Base-by-base conservation (phyloP, 768 basidiomycete genomes). In the Royoungia palumana region DNA sequence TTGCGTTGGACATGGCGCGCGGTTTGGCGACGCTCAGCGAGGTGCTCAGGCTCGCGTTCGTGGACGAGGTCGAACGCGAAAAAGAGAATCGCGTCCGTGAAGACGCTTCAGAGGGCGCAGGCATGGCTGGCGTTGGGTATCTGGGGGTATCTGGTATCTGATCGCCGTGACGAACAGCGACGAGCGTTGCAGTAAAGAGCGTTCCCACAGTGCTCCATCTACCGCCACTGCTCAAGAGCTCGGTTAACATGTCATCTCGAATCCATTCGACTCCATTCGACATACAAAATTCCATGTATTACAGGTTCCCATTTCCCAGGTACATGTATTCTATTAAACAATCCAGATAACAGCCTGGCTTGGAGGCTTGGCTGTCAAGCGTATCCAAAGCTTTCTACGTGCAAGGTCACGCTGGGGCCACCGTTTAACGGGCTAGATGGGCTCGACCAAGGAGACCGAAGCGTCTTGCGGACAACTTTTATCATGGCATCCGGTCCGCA, bases 81-180 rank as follows among this genome's bases (percentile, higher is more conserved):
- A 81, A 63, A 6, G 64, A 68, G 34, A 47, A 27, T 22, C 65
- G 60, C 25, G 61, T 51, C 35, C 80, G 81, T 46, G 76, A 71
- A 34, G 81, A 80, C 14, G 79, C 62, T 53, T 82, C 81, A 37
- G 82, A 83, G 13, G 77, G 78, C 2, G 66, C 54, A 35, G 61
- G 65, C 57, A 66, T 66, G 46, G 41, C 30, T 40, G 39, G 9
- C n/a, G n/a, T n/a, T 35, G 61, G 61, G 61, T 61, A 61, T 55
- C 47, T 25, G 35, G 19, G 45, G 54, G 49, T 51, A 62, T 51
- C 36, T 41, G 32, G 38, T n/a, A 20, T 25, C 44, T 54, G 37
- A 59, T 53, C 58, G 52, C 43, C 40, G 52, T 53, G 54, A 20
- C 51, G 35, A 53, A 54, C 58, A n/a, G 34, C 54, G 60, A 27